phyloP scores from a whole-genome alignment of 257 asterid species.

The Solanum peruvianum region DNA sequence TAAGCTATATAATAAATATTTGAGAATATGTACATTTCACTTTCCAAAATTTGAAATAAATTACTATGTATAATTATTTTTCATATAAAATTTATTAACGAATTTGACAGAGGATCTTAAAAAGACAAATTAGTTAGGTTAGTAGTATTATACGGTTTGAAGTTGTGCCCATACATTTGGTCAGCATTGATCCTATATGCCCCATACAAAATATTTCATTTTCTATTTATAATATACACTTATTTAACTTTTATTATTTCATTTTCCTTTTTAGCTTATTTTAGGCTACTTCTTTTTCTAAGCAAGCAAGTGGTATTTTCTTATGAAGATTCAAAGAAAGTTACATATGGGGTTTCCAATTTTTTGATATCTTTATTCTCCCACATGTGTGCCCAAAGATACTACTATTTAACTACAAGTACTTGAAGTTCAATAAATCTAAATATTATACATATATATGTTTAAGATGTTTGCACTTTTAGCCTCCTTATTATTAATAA shows the following conservation, averaged over 20 bases:
- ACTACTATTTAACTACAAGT: neutral
- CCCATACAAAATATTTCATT: neutral
- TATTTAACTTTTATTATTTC: neutral
- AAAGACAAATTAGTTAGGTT: neutral
- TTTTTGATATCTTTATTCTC: neutral
- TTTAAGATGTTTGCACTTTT: neutral
- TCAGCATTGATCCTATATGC: neutral
- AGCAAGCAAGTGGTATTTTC: neutral
- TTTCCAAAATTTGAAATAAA: neutral
- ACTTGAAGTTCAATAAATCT: neutral
- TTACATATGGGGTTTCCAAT: neutral
- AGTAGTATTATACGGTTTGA: neutral
- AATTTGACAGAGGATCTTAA: rapidly evolving
- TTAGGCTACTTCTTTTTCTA: neutral
- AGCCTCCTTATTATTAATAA: neutral
- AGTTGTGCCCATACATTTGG: neutral
- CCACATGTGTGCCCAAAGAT: neutral
- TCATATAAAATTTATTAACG: rapidly evolving
- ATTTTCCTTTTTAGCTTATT: neutral
- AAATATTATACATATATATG: neutral
- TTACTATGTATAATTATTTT: too few species aligned
- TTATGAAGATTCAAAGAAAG: neutral
- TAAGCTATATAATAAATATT: rapidly evolving
- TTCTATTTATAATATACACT: neutral
- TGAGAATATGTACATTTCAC: neutral